phyloP scores from a whole-genome alignment of 345 rosid genomes.

The Adansonia digitata region DNA sequence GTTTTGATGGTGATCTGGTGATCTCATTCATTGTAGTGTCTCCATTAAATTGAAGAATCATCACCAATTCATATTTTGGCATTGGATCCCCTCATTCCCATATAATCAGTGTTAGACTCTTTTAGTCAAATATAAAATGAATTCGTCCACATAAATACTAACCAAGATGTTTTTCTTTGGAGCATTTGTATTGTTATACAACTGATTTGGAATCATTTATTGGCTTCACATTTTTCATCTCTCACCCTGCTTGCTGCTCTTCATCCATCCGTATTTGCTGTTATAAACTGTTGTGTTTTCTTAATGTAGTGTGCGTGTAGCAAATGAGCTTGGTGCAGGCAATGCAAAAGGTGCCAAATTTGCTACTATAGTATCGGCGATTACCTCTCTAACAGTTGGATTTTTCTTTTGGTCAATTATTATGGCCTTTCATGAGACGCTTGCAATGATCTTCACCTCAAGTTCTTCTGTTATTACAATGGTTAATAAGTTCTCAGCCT shows the following conservation, averaged over 20 bases:
- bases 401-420: conserved; percentile 34
- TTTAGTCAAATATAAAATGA: neutral
- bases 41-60: neutral
- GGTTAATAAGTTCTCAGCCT: conserved; percentile 34
- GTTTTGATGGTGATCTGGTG: neutral
- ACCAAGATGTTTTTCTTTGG: neutral
- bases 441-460: conserved; percentile 48
- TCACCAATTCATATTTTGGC: neutral
- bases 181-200: neutral
- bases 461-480: conserved; percentile 29
- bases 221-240: neutral
- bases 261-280: neutral
- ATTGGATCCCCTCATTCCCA: neutral
- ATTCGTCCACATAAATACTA: neutral
- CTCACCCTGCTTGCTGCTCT: neutral
- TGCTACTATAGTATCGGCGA: conserved; percentile 38
- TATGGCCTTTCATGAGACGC: conserved; percentile 30
- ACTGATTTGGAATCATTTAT: neutral
- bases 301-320: conserved; percentile 43
- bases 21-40: neutral
- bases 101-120: neutral
- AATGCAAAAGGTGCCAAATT: conserved; percentile 48
- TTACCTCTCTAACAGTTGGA: conserved; percentile 35
- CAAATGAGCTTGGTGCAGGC: conserved; percentile 55
- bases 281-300: neutral